Conservation (phyloP, 805 yeast species). For the Metschnikowia lunata region DNA sequence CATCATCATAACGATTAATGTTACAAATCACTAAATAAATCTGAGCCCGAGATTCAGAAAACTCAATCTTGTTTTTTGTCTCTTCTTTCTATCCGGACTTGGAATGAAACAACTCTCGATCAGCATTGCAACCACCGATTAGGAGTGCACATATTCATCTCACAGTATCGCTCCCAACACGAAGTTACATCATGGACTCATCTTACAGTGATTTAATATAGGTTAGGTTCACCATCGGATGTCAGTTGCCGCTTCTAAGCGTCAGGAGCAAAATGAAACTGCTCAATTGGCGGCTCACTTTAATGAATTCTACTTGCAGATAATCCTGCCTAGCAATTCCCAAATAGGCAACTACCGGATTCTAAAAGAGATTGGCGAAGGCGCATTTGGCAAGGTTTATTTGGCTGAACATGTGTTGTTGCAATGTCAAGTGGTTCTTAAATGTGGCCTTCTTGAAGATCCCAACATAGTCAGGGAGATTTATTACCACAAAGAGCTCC, state of each 20-base stretch:
- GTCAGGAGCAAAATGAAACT: constrained; percentile 36
- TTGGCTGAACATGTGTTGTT: constrained; percentile 76
- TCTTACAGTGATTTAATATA: too few relatives aligned
- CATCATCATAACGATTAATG: too few relatives aligned
- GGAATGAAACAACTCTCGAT: too few relatives aligned
- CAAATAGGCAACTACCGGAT: constrained; percentile 82
- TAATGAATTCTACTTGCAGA: constrained; percentile 48
- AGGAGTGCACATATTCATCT: too few relatives aligned
- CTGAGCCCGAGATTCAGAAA: too few relatives aligned
- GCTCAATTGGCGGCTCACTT: constrained; percentile 61
- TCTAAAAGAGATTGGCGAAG: constrained; percentile 76
- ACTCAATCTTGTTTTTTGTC: too few relatives aligned
- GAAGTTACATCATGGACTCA: too few relatives aligned
- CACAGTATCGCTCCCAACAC: too few relatives aligned
- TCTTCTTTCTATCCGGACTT: too few relatives aligned
- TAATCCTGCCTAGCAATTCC: constrained; percentile 43
- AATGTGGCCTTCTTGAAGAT: constrained; percentile 71
- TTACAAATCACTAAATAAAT: too few relatives aligned
- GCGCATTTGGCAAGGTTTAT: constrained; percentile 89
- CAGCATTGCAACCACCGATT: too few relatives aligned
- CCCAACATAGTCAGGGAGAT: constrained; percentile 88
- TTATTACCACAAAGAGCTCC: constrained; percentile 79
- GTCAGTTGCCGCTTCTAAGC: constrained; percentile 13
- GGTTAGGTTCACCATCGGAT: constrained; percentile 2
- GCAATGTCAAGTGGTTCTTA: constrained; percentile 71